Evolutionary conservation across 805 yeast genomes (phyloP).

Genomic region (Candida suzukii): DNA sequence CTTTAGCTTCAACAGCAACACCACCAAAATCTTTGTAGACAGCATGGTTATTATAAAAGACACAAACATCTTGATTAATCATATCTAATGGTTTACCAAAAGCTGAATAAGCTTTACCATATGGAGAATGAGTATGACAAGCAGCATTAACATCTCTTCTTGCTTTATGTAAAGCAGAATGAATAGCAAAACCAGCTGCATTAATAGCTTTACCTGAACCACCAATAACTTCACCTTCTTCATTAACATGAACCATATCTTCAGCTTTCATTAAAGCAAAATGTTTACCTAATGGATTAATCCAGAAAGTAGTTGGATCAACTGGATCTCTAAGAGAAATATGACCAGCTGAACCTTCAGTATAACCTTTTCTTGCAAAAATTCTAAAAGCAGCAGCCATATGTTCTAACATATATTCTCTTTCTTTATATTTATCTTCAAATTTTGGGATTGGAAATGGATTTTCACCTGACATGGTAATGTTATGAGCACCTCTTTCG

Average conservation of each 20-base stretch:
- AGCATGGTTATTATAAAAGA: constrained; percentile 56
- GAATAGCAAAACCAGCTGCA: constrained; percentile 67
- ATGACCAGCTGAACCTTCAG: constrained; percentile 82
- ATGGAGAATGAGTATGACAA: constrained; percentile 60
- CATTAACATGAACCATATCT: constrained; percentile 59
- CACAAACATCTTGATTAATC: constrained; percentile 74
- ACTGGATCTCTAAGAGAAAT: constrained; percentile 82
- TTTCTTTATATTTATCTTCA: constrained; percentile 37
- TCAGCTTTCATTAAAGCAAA: constrained; percentile 53
- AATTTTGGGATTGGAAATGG: constrained; percentile 50
- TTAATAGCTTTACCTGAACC: constrained; percentile 50
- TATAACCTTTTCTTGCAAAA: constrained; percentile 70
- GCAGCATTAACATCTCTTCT: constrained; percentile 69
- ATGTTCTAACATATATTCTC: constrained; percentile 57
- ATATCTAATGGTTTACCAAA: constrained; percentile 66
- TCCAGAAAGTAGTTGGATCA: constrained; percentile 78
- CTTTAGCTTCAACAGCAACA: constrained; percentile 61
- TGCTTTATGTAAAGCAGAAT: constrained; percentile 58
- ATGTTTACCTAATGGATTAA: constrained; percentile 80
- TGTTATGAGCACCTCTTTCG: constrained; percentile 52
- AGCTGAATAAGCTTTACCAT: constrained; percentile 59
- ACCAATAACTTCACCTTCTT: constrained; percentile 56
- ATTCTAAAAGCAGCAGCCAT: constrained; percentile 83
- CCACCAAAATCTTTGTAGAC: constrained; percentile 73
- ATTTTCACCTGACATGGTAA: constrained; percentile 45